Evolutionary conservation across 192 early-diverging fungal species (phyloP), one percentile per base, ranked within the genome.

Genomic region (Mortierella alpina): DNA sequence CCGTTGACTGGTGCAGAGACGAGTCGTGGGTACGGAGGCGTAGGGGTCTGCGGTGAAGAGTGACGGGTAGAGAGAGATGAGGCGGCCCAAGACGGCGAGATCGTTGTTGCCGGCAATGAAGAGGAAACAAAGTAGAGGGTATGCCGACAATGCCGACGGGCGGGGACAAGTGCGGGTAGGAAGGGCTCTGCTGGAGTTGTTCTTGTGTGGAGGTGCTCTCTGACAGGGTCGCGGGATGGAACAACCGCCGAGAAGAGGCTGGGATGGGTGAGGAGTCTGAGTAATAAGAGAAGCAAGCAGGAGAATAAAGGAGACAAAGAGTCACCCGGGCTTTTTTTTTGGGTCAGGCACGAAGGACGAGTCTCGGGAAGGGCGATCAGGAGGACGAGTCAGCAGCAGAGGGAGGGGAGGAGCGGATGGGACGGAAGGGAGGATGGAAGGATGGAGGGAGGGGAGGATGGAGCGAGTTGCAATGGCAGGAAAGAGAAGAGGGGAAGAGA

Each of bases 121-220:
- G 20, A 56, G 31, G 20, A 15, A 20, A 20, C 23, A 55, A 23
- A n/a, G 54, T 56, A 13, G 13, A 5, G 6, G n/a, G 13, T 0
- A 6, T 14, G 57, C 15, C 14, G 15, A 47, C 20, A 20, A 17
- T 61, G 41, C 18, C 44, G 41, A 47, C 17, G n/a, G 59, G 42
- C 14, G 42, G 59, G n/a, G 39, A 60, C 1, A 61, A 42, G 10
- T 2, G 39, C 17, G n/a, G n/a, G 18, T 10, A 23, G 9, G 13
- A 56, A 56, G 57, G 57, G 23, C 41, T 58, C 56, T 41, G 23
- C 56, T 58, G 23, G 56, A 58, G 56, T 58, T 58, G 23, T 31
- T 57, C 13, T 58, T 58, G 57, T 58, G 22, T 20, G 31, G 20
- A 56, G 18, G 20, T 22, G 54, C n/a, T n/a, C 23, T 55, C 15